phyloP scores from a whole-genome alignment of 2,329 filamentous ascomycete genomes.

The Ilyonectria robusta region DNA sequence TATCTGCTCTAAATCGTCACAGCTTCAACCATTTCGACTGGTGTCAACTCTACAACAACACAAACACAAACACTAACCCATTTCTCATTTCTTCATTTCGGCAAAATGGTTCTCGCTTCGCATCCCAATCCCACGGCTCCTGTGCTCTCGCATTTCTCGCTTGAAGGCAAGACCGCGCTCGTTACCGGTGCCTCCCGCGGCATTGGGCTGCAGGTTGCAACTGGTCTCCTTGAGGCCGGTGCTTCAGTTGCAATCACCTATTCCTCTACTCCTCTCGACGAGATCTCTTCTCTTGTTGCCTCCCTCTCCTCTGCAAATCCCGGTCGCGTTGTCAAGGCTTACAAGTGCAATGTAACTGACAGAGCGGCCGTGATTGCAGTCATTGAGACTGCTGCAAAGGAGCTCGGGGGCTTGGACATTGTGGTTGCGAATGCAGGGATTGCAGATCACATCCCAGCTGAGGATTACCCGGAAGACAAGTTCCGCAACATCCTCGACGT shows the following conservation, averaged over 20 bases:
- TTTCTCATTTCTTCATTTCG: background rate
- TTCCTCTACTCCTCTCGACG: slow-evolving; percentile 26
- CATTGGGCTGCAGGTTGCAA: slow-evolving; percentile 60
- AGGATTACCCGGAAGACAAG: slow-evolving; percentile 57
- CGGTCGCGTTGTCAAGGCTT: slow-evolving; percentile 49
- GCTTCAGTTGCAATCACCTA: slow-evolving; percentile 44
- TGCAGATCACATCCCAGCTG: slow-evolving; percentile 52
- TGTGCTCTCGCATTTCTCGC: slow-evolving; percentile 49
- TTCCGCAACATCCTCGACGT: slow-evolving; percentile 56
- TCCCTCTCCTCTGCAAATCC: slow-evolving; percentile 27
- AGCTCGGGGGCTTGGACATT: slow-evolving; percentile 57
- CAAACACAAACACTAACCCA: no score
- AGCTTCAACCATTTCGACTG: background rate
- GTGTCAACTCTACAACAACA: background rate
- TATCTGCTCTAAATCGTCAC: slow-evolving; percentile 12
- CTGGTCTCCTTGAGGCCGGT: slow-evolving; percentile 42
- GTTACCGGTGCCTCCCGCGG: slow-evolving; percentile 66
- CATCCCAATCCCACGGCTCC: slow-evolving; percentile 38
- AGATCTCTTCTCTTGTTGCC: slow-evolving; percentile 29
- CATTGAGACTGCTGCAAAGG: slow-evolving; percentile 49
- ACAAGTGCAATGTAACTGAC: slow-evolving; percentile 55
- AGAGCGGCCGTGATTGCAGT: slow-evolving; percentile 47
- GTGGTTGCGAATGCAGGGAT: slow-evolving; percentile 61
- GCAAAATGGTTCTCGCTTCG: slow-evolving; percentile 39
- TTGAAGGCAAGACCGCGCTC: slow-evolving; percentile 61